Conservation (phyloP, 306 rosid genomes). For the Ormosia emarginata region DNA sequence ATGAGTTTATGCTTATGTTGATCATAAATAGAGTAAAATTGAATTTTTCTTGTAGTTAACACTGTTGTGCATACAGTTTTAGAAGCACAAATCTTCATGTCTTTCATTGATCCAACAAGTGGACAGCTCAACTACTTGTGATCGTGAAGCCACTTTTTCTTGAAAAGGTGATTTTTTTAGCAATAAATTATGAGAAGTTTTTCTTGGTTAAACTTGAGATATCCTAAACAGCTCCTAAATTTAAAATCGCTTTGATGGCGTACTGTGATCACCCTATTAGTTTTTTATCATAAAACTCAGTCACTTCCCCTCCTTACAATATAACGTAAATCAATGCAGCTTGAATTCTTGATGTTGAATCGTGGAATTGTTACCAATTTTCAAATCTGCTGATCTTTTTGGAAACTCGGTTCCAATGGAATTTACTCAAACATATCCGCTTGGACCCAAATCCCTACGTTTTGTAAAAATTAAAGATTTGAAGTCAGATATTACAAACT, state of each 20-base stretch:
- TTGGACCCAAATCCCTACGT: neutral
- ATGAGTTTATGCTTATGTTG: neutral
- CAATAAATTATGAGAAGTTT: too few species aligned
- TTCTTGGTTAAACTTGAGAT: too few species aligned
- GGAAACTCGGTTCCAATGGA: neutral
- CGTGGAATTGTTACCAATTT: neutral
- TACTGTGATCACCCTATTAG: neutral
- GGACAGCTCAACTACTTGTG: neutral
- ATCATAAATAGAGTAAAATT: neutral
- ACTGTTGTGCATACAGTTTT: neutral
- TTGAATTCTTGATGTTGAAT: neutral
- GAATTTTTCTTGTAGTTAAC: neutral
- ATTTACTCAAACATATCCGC: neutral
- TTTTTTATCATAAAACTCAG: neutral
- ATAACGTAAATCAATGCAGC: neutral
- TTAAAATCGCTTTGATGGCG: too few species aligned
- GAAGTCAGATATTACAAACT: neutral
- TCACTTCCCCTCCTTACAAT: too few species aligned
- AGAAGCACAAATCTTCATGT: neutral
- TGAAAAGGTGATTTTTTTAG: neutral
- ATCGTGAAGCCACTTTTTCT: neutral
- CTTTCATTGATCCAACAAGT: neutral
- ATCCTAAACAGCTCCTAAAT: too few species aligned
- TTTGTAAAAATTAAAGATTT: neutral
- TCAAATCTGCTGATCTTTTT: neutral